Evolutionary conservation across 305 asterid genomes (phyloP), one percentile per base, ranked within the genome.

Genomic region (Solanum chacoense): DNA sequence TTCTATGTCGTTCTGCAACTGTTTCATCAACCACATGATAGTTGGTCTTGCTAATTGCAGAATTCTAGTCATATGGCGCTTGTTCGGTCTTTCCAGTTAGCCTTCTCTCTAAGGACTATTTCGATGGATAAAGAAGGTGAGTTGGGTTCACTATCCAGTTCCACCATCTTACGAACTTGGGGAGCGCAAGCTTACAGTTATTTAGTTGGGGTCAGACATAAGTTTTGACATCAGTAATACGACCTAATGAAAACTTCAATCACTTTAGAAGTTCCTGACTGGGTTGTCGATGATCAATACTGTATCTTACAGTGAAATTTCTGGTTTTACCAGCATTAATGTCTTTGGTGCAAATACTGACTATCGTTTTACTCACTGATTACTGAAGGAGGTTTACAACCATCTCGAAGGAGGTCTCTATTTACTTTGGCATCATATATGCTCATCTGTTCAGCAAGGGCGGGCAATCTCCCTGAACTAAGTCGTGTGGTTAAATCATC

Each of bases 71-170:
- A 90, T 90, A 88, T 90, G 92, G 92, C 92, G 71, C 89, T 93
- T 65, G 92, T 91, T 85, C 94, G 92, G 85, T 92, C 93, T 74
- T 92, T 93, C 87, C 95, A 93, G 92, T 90, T 93, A 88, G 94
- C 93, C 72, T 91, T 93, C 77, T 93, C 95, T 90, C 91, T 93
- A 12, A 90, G 93, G 90, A 88, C 88, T 88, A 85, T 91, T 88
- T 89, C 93, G 74, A 89, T 91, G 79, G 92, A 92, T 74, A 90
- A 85, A 67, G 91, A 91, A 87, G 95, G 95, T 92, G 89, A 86
- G 92, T 87, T 85, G 88, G 79, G 87, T 86, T 90, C 83, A 69
- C 50, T 65, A 69, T 86, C 83, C 22, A 67, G 80, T 86, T 72
- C 88, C 88, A 40, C n/a, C 71, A 20, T 71, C 63, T 50, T 71